Percentiles rank a stretch among this genome's conserved stretches.
Evolutionary conservation across 108 stramenopile genomes (phyloP).

Genomic region (Nitzschia palea): DNA sequence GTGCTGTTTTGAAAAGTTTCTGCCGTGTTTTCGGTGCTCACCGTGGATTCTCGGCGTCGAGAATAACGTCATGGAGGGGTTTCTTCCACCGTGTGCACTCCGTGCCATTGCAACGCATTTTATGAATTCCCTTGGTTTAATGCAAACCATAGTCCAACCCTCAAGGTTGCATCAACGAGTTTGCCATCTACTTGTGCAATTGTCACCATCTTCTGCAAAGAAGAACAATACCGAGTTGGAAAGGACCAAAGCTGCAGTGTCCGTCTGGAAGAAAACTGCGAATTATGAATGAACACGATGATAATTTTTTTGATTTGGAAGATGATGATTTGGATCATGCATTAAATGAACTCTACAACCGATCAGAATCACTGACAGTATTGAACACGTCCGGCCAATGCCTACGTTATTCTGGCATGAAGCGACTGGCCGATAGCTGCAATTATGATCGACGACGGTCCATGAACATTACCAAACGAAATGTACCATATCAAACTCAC

Average conservation of each 20-base stretch:
- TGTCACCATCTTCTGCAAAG: not conserved
- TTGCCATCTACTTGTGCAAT: not conserved
- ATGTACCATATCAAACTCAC: not conserved
- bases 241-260: not conserved
- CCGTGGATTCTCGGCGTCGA: no score
- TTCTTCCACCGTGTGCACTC: no score
- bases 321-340: not conserved
- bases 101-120: no score
- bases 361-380: not conserved
- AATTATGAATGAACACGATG: not conserved
- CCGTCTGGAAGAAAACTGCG: not conserved
- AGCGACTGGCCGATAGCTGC: constrained; percentile 9
- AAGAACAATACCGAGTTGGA: not conserved
- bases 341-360: not conserved
- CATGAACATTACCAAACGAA: not conserved
- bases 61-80: no score
- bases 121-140: no score
- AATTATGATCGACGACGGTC: not conserved
- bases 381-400: not conserved
- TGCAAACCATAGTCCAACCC: no score
- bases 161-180: not conserved
- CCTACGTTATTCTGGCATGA: not conserved
- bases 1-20: no score
- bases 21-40: no score
- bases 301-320: no score